phyloP scores from a whole-genome alignment of 768 basidiomycete species.

The Phanerochaete sordida region DNA sequence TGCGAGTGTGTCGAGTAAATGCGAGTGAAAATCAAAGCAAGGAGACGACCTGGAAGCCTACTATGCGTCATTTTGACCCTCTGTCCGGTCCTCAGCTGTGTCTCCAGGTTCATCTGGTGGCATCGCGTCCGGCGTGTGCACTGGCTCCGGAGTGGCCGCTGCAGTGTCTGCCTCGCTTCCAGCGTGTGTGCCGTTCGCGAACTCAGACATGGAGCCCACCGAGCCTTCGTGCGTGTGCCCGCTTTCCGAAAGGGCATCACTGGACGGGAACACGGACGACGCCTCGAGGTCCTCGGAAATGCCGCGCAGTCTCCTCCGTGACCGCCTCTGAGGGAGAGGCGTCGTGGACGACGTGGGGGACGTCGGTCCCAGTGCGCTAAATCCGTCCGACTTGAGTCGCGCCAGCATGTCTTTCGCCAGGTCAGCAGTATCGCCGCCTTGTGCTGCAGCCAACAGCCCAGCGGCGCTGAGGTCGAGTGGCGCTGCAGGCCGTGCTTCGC shows the following conservation, averaged over 20 bases:
- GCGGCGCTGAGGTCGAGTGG: constrained; percentile 35
- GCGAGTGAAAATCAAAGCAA: constrained; percentile 10
- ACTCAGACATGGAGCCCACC: background rate
- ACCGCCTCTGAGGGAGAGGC: constrained; percentile 15
- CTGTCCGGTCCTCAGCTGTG: background rate
- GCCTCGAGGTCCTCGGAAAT: constrained; percentile 15
- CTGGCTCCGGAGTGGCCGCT: background rate
- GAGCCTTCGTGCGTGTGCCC: background rate
- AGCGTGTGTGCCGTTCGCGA: background rate
- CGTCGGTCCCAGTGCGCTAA: constrained; percentile 40
- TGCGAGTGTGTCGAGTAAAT: constrained; percentile 12
- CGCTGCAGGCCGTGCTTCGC: constrained; percentile 28
- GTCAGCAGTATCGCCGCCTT: constrained; percentile 44
- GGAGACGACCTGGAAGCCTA: background rate
- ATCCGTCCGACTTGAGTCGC: constrained; percentile 67
- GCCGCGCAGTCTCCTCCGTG: constrained; percentile 22
- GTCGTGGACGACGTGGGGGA: constrained; percentile 46
- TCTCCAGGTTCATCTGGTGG: background rate
- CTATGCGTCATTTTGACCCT: background rate
- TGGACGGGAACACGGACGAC: background rate
- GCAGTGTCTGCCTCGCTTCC: background rate
- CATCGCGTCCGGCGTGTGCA: background rate
- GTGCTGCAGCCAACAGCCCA: constrained; percentile 21
- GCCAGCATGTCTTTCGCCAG: constrained; percentile 76
- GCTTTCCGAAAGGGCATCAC: background rate